Evolutionary conservation across 192 early-diverging fungal species (phyloP), one percentile per base, ranked within the genome.

Genomic region (Podila verticillata): DNA sequence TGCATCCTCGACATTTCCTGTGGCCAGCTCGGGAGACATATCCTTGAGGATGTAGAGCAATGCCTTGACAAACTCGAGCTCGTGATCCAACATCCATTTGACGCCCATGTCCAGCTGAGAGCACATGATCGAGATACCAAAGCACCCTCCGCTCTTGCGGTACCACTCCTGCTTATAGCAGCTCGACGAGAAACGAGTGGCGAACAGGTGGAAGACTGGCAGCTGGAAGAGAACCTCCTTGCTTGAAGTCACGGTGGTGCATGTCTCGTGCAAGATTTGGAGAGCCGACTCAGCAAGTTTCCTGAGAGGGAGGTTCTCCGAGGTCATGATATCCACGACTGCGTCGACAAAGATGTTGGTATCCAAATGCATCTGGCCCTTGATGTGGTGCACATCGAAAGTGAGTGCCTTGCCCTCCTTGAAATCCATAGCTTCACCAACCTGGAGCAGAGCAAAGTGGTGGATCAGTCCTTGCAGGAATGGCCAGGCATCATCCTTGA

Each of bases 11-110:
- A 91, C 85, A 78, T 95, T 94, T 12, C 86, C 85, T 39, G 88
- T 89, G 8, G 93, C 88, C 81, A 95, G 89, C 66, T 96, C 93
- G 0, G 93, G 87, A 1, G 92, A 90, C 47, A 89, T 84, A 75
- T 98, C 97, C 84, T 99, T 99, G 13, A 99, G 89, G 22, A 99
- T 93, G 69, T 96, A 99, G 6, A 99, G 79, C 20, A 99, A 78
- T 1, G 96, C 93, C 68, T 95, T 94, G 72, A 95, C 93, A 73
- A 98, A 96, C 68, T 99, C 98, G 10, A 99, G 80, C 64, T 98
- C 92, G 75, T 96, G 96, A 34, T 94, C 93, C n/a, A 95, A 78
- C 86, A 98, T 92, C 98, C 98, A 99, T 34, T 89, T 84, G 20
- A 88, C 87, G 7, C 96, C 95, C 81, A 99, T 85, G 28, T 93